Conservation (phyloP, 2,329 filamentous ascomycete genomes). For the Phyllachora maydis region DNA sequence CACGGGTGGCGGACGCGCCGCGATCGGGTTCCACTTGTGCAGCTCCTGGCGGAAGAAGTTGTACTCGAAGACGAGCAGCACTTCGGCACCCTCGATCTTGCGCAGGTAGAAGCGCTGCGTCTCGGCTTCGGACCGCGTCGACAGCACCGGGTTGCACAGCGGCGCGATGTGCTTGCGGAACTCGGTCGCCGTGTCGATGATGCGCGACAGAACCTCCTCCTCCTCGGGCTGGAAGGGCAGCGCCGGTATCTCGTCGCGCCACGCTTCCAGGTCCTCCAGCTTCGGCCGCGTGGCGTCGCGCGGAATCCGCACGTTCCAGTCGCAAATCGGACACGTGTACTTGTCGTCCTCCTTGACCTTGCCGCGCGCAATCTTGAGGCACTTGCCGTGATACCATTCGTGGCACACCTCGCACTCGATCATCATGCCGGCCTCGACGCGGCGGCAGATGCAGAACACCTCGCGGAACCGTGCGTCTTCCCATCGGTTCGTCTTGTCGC, state of each 20-base stretch:
- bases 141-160: slow-evolving; percentile 64
- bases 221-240: slow-evolving; percentile 94
- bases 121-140: slow-evolving; percentile 68
- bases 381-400: slow-evolving; percentile 99
- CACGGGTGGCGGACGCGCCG: slow-evolving; percentile 66
- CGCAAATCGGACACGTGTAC: slow-evolving; percentile 94
- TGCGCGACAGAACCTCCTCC: slow-evolving; percentile 66
- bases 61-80: slow-evolving; percentile 79
- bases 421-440: slow-evolving; percentile 93
- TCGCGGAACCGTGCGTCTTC: slow-evolving; percentile 46
- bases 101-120: slow-evolving; percentile 87
- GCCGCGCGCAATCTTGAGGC: slow-evolving; percentile 87
- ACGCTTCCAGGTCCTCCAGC: slow-evolving; percentile 67
- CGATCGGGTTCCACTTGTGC: slow-evolving; percentile 86
- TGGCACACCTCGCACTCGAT: slow-evolving; percentile 97
- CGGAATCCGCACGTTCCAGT: slow-evolving; percentile 92
- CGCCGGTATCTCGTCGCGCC: slow-evolving; percentile 61
- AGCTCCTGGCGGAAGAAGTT: slow-evolving; percentile 94
- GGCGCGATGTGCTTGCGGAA: slow-evolving; percentile 69
- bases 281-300: slow-evolving; percentile 91
- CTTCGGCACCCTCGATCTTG: slow-evolving; percentile 93
- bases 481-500: slow-evolving; percentile 28
- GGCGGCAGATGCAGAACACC: slow-evolving; percentile 93
- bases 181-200: slow-evolving; percentile 64
- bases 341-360: slow-evolving; percentile 98